Conservation (phyloP, 768 basidiomycete species). For the Stropharia rugosoannulata region DNA sequence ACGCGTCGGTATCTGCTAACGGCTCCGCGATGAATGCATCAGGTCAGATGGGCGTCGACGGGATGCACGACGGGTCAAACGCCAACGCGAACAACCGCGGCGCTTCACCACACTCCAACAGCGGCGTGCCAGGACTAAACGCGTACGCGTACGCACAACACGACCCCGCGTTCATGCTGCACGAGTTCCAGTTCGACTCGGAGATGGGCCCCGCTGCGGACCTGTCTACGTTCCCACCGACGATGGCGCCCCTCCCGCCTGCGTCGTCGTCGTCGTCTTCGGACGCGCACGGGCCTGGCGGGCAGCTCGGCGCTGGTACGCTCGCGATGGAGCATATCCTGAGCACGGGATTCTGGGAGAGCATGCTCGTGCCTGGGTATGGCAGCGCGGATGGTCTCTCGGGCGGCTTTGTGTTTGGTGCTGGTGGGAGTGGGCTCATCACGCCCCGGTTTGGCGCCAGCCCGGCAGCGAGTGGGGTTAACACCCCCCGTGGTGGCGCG, state of each 20-base stretch:
- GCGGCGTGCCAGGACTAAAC: slow-evolving; percentile 11
- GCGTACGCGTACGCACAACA: slow-evolving; percentile 14
- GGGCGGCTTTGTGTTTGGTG: slow-evolving; percentile 84
- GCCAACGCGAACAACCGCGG: neutral
- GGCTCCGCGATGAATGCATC: neutral
- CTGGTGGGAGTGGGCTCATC: slow-evolving; percentile 80
- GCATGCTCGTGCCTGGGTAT: slow-evolving; percentile 82
- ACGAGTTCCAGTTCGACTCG: slow-evolving; percentile 70
- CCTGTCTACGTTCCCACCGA: slow-evolving; percentile 85
- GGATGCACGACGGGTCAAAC: neutral
- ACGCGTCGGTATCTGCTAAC: slow-evolving; percentile 12
- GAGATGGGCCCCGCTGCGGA: slow-evolving; percentile 87
- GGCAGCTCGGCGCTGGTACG: slow-evolving; percentile 27
- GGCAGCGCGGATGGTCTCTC: slow-evolving; percentile 80
- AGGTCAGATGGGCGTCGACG: no score
- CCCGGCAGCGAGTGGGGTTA: slow-evolving; percentile 28
- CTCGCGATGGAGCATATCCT: slow-evolving; percentile 85
- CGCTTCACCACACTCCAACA: neutral
- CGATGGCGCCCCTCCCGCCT: slow-evolving; percentile 59
- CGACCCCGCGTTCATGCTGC: slow-evolving; percentile 32
- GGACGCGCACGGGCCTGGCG: neutral
- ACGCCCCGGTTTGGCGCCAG: slow-evolving; percentile 68
- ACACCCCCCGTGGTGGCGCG: slow-evolving; percentile 4
- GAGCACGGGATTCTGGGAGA: slow-evolving; percentile 84
- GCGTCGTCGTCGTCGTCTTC: slow-evolving; percentile 10